phyloP scores from a whole-genome alignment of 2,329 filamentous ascomycete genomes.

The Teratosphaeria epicoccoides region DNA sequence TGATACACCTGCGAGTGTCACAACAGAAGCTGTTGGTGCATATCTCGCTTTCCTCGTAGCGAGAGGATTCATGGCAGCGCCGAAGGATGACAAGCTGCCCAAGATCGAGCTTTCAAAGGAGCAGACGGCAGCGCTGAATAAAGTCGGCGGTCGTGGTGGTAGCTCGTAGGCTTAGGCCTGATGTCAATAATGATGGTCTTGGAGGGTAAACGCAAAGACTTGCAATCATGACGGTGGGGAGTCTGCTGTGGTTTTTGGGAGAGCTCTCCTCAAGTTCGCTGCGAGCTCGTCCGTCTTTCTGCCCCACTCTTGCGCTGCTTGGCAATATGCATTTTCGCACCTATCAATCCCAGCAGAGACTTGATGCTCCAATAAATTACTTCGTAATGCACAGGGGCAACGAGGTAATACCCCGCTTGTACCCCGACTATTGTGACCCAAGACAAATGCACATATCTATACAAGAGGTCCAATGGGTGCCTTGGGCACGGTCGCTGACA shows the following conservation, averaged over 20 bases:
- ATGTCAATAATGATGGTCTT: no score
- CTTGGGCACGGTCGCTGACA: neutral
- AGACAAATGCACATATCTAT: neutral
- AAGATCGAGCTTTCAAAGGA: slow-evolving; percentile 34
- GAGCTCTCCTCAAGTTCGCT: neutral
- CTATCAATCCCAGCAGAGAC: neutral
- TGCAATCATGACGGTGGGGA: neutral
- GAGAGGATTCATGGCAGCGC: slow-evolving; percentile 50
- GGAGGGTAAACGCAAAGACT: neutral
- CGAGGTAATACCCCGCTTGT: neutral
- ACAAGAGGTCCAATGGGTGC: neutral
- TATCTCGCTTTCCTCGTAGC: slow-evolving; percentile 55
- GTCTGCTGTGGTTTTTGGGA: neutral
- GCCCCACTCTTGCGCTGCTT: neutral
- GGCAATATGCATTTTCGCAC: neutral
- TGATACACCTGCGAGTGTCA: slow-evolving; percentile 47
- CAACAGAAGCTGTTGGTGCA: slow-evolving; percentile 48
- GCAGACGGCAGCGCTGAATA: slow-evolving; percentile 40
- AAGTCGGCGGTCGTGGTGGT: slow-evolving; percentile 44
- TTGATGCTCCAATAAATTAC: neutral
- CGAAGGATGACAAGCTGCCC: slow-evolving; percentile 33
- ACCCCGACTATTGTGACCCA: neutral
- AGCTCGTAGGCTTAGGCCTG: neutral
- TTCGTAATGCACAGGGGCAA: neutral
- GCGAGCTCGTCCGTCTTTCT: neutral